Evolutionary conservation across 106 monocot species (phyloP), one percentile per base, ranked within the genome.

Genomic region (Ottelia alismoides): DNA sequence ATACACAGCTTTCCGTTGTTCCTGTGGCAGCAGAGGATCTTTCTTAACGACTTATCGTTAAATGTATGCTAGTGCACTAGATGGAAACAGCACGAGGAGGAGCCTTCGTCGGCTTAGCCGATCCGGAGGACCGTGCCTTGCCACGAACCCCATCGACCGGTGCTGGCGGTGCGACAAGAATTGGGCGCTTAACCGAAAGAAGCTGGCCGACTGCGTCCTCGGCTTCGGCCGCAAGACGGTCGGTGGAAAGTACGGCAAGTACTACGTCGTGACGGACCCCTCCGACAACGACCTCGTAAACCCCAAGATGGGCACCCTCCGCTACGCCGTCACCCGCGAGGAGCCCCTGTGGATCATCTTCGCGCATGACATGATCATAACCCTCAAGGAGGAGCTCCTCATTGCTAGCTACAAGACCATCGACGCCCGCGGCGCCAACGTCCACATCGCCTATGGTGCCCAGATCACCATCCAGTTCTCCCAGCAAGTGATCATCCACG

Each of bases 101-200:
- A 6, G 31, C 12, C 58, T 62, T 20, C 53, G 32, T 1, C 29
- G 51, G 6, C 29, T 47, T 1, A 55, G 16, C 2, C 59, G 51
- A 16, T 28, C 19, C 0, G 29, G 18, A 1, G 61, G 63, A 1
- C 44, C 52, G 1, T 85, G 84, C 69, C 0, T n/a, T 21, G 76
- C 72, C 10, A 79, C 79, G 10, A 85, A 85, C 73, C 84, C 79
- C 1, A 85, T 85, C 65, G 84, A 85, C 63, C 69, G 69, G 14
- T 85, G 84, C 76, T 85, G 84, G 84, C 31, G 84, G 45, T 85
- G 84, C 70, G 19, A 48, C 22, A 22, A 17, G 4, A 27, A 73
- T 56, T 85, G 84, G 84, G 52, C 47, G 25, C 55, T 31, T n/a
- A 14, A 32, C 25, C 66, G 66, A 25, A 73, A 85, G 79, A 54